Evolutionary conservation across 2,329 filamentous ascomycete genomes (phyloP).

Genomic region (Diplodia seriata): DNA sequence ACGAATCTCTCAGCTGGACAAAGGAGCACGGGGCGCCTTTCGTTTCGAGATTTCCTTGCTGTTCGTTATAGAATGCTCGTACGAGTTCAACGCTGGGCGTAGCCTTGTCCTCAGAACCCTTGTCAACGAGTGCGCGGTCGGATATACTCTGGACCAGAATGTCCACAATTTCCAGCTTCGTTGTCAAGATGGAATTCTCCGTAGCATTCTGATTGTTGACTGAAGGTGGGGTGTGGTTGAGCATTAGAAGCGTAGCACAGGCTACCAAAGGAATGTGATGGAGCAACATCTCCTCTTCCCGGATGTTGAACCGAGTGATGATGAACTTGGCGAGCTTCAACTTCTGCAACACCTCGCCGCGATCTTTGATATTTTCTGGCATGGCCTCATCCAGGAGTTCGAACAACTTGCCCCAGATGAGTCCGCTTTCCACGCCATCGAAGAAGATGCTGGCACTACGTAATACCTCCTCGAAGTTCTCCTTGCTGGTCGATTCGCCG

Average conservation of each 20-base stretch:
- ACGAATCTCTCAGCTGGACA: slow-evolving; percentile 40
- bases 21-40: slow-evolving; percentile 42
- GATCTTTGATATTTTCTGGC: slow-evolving; percentile 57
- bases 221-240: slow-evolving; percentile 42
- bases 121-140: slow-evolving; percentile 41
- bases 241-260: slow-evolving; percentile 65
- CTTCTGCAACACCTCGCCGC: slow-evolving; percentile 62
- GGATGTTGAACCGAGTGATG: slow-evolving; percentile 85
- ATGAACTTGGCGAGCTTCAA: slow-evolving; percentile 82
- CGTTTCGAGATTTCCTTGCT: slow-evolving; percentile 46
- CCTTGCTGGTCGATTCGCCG: slow-evolving; percentile 69
- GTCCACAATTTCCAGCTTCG: slow-evolving; percentile 47
- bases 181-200: slow-evolving; percentile 14
- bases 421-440: slow-evolving; percentile 90
- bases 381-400: slow-evolving; percentile 64
- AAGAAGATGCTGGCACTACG: slow-evolving; percentile 96
- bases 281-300: slow-evolving; percentile 94
- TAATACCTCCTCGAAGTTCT: slow-evolving; percentile 83
- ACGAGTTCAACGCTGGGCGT: slow-evolving; percentile 37
- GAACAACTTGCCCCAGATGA: slow-evolving; percentile 88
- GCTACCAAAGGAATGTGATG: slow-evolving; percentile 80
- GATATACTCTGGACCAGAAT: slow-evolving; percentile 48
- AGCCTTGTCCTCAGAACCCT: slow-evolving; percentile 13
- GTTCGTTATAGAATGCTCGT: slow-evolving; percentile 45
- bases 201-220: slow-evolving; percentile 21